Percentiles rank a stretch among this genome's conserved stretches.
phyloP scores from a whole-genome alignment of 2,329 filamentous ascomycete species.

The Sporothrix brunneoviolacea region DNA sequence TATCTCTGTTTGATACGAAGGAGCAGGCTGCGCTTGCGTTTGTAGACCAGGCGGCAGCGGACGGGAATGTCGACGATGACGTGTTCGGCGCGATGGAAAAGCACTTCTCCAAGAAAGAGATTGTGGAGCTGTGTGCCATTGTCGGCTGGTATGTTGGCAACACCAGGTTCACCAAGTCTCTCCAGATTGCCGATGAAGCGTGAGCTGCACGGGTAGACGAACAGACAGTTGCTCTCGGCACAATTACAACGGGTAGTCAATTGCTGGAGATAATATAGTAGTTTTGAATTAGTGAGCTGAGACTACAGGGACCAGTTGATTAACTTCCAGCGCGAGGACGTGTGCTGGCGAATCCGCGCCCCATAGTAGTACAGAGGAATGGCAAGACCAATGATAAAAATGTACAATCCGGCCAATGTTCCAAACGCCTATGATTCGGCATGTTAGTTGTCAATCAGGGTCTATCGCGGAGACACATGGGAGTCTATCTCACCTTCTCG shows the following conservation, averaged over 20 bases:
- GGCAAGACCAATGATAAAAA: background rate
- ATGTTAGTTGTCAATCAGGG: background rate
- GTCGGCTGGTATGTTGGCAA: background rate
- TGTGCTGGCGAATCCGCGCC: background rate
- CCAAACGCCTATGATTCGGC: background rate
- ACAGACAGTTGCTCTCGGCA: no score
- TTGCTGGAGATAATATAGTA: no score
- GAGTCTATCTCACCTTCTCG: background rate
- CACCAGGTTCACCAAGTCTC: background rate
- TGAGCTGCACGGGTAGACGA: no score
- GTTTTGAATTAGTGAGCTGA: no score
- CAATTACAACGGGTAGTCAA: no score
- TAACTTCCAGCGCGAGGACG: background rate
- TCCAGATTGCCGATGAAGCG: background rate
- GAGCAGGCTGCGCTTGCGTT: background rate
- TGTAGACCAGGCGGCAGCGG: background rate
- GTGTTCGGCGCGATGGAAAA: background rate
- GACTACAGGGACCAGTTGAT: background rate
- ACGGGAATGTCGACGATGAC: background rate
- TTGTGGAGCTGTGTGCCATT: background rate
- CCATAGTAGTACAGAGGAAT: constrained; percentile 1
- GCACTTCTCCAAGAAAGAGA: background rate
- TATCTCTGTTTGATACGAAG: background rate
- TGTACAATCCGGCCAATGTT: background rate
- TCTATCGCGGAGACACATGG: background rate